Evolutionary conservation across 148 eudicot genomes (phyloP).

Genomic region (Gaultheria prostrata): DNA sequence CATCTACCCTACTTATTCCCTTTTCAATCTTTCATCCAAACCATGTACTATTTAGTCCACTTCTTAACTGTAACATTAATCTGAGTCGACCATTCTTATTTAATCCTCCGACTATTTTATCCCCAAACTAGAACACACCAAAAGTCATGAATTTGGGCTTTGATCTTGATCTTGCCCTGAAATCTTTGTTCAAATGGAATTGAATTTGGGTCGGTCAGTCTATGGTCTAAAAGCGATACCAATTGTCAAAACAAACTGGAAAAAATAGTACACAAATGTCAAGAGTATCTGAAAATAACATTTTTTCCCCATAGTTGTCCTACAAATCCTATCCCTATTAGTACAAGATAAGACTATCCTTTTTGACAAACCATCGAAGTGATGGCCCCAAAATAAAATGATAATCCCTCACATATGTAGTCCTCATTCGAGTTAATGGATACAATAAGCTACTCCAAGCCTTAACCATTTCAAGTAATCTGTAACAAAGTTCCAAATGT

Average conservation of each 20-base stretch:
- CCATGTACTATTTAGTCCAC: too few relatives aligned
- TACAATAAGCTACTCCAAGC: neutral
- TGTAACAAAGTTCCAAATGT: neutral
- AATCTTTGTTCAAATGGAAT: neutral
- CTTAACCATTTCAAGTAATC: neutral
- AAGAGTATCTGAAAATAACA: neutral
- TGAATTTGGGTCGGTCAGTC: neutral
- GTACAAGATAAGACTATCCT: neutral
- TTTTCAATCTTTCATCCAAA: too few relatives aligned
- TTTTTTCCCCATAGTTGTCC: neutral
- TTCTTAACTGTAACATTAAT: too few relatives aligned
- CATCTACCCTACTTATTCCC: too few relatives aligned
- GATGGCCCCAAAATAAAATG: neutral
- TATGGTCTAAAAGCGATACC: neutral
- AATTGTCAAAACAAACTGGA: neutral
- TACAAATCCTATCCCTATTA: neutral
- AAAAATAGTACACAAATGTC: too few relatives aligned
- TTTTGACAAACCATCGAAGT: neutral
- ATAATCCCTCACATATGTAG: neutral
- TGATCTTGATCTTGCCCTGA: too few relatives aligned
- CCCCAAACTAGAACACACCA: neutral
- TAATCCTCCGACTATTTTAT: too few relatives aligned
- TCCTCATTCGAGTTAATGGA: neutral
- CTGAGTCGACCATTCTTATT: too few relatives aligned
- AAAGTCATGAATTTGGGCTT: neutral